A percentile compares a stretch with the other conserved stretches of the same genome.
Evolutionary conservation across 169 alveolate species (phyloP).

Genomic region (Plasmodium ovale): DNA sequence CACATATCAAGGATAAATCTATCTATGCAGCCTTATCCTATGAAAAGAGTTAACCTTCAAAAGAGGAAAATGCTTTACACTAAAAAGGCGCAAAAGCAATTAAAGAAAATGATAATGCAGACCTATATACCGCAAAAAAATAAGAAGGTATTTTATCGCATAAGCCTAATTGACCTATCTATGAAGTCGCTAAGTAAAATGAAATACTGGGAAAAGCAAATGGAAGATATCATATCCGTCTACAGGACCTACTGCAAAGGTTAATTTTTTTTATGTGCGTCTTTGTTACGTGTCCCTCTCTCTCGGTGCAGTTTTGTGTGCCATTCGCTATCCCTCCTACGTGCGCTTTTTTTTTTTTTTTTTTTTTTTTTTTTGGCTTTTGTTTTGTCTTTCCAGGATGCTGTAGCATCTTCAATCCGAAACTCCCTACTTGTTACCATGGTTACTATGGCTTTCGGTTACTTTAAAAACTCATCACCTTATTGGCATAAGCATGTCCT

Average conservation of each 20-base stretch:
- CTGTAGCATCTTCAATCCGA: too few species aligned
- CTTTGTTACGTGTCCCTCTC: too few species aligned
- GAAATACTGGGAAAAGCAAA: slow-evolving; percentile 63
- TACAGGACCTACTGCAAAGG: not conserved
- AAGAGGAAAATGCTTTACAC: slow-evolving; percentile 24
- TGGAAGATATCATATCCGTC: slow-evolving; percentile 32
- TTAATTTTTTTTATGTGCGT: too few species aligned
- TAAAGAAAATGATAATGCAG: slow-evolving; percentile 15
- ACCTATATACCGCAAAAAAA: slow-evolving; percentile 11
- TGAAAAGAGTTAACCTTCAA: not conserved
- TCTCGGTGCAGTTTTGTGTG: too few species aligned
- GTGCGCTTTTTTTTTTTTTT: not conserved
- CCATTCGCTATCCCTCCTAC: not conserved
- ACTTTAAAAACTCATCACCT: too few species aligned
- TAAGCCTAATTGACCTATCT: slow-evolving; percentile 66
- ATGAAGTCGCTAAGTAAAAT: slow-evolving; percentile 60
- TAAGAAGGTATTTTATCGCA: slow-evolving; percentile 61
- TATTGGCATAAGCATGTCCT: too few species aligned
- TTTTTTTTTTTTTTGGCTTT: not conserved
- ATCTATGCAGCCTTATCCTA: not conserved
- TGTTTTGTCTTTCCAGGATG: not conserved
- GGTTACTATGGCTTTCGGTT: too few species aligned
- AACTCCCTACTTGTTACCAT: too few species aligned
- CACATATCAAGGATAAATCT: not conserved
- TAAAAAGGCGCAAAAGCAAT: slow-evolving; percentile 6